Evolutionary conservation across 148 eudicot species (phyloP).

Genomic region (Mesembryanthemum crystallinum): DNA sequence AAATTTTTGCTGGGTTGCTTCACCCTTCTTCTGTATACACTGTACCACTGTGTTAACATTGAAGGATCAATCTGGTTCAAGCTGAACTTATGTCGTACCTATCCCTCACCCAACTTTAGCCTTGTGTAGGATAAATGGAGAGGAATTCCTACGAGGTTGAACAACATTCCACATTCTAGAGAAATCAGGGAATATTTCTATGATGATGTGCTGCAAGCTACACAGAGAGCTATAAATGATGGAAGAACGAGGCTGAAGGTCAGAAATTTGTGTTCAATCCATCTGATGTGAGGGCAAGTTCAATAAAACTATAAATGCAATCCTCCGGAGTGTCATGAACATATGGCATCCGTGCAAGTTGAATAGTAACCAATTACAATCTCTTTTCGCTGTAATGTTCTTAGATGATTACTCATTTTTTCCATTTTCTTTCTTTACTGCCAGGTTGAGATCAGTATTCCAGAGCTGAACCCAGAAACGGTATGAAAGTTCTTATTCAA

Average conservation of each 20-base stretch:
- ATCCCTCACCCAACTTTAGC: constrained; percentile 28
- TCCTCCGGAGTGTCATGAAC: neutral
- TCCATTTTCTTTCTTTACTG: constrained; percentile 15
- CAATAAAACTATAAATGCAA: neutral
- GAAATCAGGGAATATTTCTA: constrained; percentile 95
- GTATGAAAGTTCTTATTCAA: constrained; percentile 38
- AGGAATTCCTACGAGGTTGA: constrained; percentile 95
- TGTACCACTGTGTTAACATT: neutral
- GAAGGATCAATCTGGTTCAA: neutral
- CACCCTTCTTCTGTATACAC: neutral
- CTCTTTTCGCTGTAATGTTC: too few relatives aligned
- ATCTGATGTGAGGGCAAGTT: neutral
- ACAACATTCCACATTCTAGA: constrained; percentile 95
- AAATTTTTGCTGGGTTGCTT: neutral
- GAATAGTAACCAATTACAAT: too few relatives aligned
- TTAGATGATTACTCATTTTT: neutral
- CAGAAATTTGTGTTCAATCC: constrained; percentile 5
- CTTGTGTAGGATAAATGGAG: constrained; percentile 70
- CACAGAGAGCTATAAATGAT: constrained; percentile 72
- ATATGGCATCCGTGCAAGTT: too few relatives aligned
- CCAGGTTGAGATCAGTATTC: constrained; percentile 94
- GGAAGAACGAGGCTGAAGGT: constrained; percentile 84
- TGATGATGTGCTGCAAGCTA: constrained; percentile 84
- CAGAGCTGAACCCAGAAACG: constrained; percentile 91
- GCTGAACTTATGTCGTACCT: neutral